Conservation (phyloP, 116 monocot genomes). For the Papilionanthe hybrid region DNA sequence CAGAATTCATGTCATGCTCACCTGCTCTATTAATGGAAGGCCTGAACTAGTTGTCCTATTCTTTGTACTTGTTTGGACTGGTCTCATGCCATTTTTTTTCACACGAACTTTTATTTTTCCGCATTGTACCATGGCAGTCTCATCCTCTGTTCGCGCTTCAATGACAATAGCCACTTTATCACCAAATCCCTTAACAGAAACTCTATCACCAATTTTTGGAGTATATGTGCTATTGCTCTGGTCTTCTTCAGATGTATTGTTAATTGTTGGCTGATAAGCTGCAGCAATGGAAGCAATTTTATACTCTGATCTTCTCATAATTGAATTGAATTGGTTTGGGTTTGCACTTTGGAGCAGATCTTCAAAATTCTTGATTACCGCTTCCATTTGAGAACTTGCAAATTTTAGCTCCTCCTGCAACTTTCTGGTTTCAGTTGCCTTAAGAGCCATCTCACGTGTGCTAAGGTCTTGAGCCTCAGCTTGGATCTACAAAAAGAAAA, state of each 20-base stretch:
- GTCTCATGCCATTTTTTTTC: slow-evolving; percentile 47
- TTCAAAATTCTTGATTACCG: slow-evolving; percentile 54
- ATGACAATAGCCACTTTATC: slow-evolving; percentile 56
- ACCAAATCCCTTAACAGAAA: slow-evolving; percentile 58
- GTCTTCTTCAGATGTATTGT: slow-evolving; percentile 13
- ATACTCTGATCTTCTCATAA: slow-evolving; percentile 54
- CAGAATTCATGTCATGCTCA: slow-evolving; percentile 9
- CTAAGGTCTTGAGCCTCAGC: slow-evolving; percentile 72
- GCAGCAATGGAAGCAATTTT: slow-evolving; percentile 61
- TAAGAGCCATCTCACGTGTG: slow-evolving; percentile 46
- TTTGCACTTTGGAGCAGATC: slow-evolving; percentile 34
- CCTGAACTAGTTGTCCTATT: slow-evolving; percentile 6
- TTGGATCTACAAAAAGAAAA: slow-evolving; percentile 34
- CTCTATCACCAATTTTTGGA: slow-evolving; percentile 67
- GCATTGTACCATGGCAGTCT: slow-evolving; percentile 45
- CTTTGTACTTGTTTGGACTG: slow-evolving; percentile 17
- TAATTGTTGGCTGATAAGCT: slow-evolving; percentile 26
- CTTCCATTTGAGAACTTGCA: slow-evolving; percentile 57
- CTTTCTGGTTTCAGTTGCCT: slow-evolving; percentile 46
- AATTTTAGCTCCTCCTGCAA: slow-evolving; percentile 47
- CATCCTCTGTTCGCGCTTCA: slow-evolving; percentile 53
- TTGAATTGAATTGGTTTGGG: slow-evolving; percentile 35
- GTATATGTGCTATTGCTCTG: slow-evolving; percentile 20
- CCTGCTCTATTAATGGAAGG: slow-evolving; percentile 21
- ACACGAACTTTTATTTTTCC: slow-evolving; percentile 71